These are phyloP conservation scores for Trametes cubensis DNA, from an alignment of 768 basidiomycete species.

Conservation along the genomic window DNA sequence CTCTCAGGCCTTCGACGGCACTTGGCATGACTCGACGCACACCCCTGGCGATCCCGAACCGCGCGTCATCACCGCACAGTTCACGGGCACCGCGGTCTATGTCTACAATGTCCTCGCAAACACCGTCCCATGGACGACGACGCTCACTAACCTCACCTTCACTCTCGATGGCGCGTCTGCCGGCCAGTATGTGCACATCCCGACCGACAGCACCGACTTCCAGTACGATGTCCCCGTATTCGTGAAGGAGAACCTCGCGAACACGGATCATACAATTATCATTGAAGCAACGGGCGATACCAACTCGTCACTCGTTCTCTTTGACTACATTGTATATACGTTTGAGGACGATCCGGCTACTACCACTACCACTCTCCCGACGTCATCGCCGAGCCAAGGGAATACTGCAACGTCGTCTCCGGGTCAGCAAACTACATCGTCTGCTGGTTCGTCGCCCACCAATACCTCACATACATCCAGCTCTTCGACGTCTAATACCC, in stretches of 20 bases:
- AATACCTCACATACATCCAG: neutral
- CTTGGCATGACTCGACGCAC: conserved; percentile 25
- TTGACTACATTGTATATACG: conserved; percentile 22
- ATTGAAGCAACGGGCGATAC: conserved; percentile 1
- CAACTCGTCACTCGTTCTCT: conserved; percentile 13
- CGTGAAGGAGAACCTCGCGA: conserved; percentile 1
- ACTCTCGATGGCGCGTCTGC: conserved; percentile 13
- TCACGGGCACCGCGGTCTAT: conserved; percentile 18
- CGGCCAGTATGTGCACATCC: conserved; percentile 6
- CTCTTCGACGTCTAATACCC: neutral
- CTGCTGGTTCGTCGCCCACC: neutral
- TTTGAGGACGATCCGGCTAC: conserved; percentile 2
- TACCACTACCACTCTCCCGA: neutral
- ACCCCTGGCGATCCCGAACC: conserved; percentile 5
- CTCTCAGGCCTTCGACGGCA: conserved; percentile 8
- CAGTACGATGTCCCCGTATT: conserved; percentile 14
- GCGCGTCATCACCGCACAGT: conserved; percentile 1
- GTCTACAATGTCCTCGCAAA: conserved; percentile 18
- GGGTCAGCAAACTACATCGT: neutral
- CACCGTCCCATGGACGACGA: conserved; percentile 9
- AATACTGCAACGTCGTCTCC: neutral
- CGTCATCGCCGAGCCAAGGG: neutral
- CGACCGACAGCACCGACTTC: neutral
- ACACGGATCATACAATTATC: conserved; percentile 10
- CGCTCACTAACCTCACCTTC: conserved; percentile 15